phyloP scores from a whole-genome alignment of 1,284 basidiomycete genomes.

The Ganoderma multipileum region DNA sequence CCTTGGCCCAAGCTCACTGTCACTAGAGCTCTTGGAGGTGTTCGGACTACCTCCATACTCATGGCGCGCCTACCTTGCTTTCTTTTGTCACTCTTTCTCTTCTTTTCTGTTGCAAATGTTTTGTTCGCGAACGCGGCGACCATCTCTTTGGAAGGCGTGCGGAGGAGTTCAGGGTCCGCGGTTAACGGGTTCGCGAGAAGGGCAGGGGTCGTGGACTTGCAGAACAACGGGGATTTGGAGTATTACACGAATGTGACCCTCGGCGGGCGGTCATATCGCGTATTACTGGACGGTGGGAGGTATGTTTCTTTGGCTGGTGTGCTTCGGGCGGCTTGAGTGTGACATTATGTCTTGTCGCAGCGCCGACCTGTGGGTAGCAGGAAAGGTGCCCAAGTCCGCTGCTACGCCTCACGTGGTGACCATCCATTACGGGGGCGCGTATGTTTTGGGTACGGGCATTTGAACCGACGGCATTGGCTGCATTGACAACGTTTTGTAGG shows the following conservation, averaged over 20 bases:
- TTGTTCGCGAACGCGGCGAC: not conserved
- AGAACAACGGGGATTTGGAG: conserved; percentile 52
- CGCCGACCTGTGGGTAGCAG: conserved; percentile 67
- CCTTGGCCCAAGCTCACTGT: not conserved
- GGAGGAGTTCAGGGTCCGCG: not conserved
- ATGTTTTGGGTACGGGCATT: conserved; percentile 47
- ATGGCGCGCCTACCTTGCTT: conserved; percentile 2
- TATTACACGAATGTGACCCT: conserved; percentile 61
- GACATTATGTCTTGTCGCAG: conserved; percentile 33
- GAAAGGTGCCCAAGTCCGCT: conserved; percentile 47
- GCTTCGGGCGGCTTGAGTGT: not conserved
- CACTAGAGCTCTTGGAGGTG: not conserved
- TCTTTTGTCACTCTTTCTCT: not conserved
- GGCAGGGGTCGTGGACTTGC: conserved; percentile 36
- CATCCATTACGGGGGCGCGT: conserved; percentile 58
- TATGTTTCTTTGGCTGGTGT: conserved; percentile 29
- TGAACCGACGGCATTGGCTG: not conserved
- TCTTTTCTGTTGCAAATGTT: not conserved
- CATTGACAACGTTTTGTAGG: conserved; percentile 41
- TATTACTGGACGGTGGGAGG: conserved; percentile 76
- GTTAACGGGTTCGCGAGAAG: conserved; percentile 15
- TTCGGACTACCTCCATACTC: not conserved
- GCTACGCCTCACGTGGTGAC: conserved; percentile 35
- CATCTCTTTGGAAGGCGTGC: not conserved
- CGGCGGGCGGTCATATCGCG: conserved; percentile 50